These are phyloP conservation scores for Mortierella antarctica DNA, from an alignment of 192 early-diverging fungal genomes.

Conservation along the genomic window DNA sequence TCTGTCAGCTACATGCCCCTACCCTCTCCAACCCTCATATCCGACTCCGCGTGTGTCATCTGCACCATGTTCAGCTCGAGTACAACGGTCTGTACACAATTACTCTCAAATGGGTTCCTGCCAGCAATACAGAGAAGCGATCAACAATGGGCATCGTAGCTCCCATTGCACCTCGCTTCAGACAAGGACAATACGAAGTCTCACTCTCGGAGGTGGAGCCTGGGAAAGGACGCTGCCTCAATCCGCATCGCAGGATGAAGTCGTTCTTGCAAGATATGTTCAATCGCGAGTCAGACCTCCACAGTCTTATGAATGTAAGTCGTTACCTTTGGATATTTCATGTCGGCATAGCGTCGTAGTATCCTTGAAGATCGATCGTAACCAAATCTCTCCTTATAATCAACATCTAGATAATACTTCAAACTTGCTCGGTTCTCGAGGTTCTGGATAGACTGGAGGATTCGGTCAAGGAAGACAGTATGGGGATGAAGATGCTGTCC, in stretches of 20 bases:
- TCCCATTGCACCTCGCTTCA: conserved; percentile 37
- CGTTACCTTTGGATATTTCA: not conserved
- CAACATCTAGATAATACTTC: conserved; percentile 21
- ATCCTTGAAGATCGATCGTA: not conserved
- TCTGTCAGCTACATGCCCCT: conserved; percentile 45
- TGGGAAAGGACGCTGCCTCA: not conserved
- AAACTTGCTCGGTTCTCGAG: conserved; percentile 39
- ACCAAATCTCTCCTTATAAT: not conserved
- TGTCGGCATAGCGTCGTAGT: not conserved
- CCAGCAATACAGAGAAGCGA: conserved; percentile 12
- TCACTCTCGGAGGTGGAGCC: conserved; percentile 1
- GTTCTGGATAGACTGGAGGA: conserved; percentile 42
- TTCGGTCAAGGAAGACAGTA: conserved; percentile 40
- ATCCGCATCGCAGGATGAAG: conserved; percentile 42
- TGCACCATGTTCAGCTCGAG: conserved; percentile 30
- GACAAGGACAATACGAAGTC: conserved; percentile 39
- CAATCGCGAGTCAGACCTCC: conserved; percentile 43
- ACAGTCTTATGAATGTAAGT: conserved; percentile 48
- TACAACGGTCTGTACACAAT: conserved; percentile 27
- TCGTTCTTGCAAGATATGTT: conserved; percentile 51
- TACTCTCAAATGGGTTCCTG: conserved; percentile 28
- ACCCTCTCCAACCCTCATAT: conserved; percentile 28
- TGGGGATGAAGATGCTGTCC: conserved; percentile 37
- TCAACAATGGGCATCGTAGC: conserved; percentile 24
- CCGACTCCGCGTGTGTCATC: conserved; percentile 12